phyloP scores from a whole-genome alignment of 2,329 filamentous ascomycete species.

The Pyrenophora graminea region DNA sequence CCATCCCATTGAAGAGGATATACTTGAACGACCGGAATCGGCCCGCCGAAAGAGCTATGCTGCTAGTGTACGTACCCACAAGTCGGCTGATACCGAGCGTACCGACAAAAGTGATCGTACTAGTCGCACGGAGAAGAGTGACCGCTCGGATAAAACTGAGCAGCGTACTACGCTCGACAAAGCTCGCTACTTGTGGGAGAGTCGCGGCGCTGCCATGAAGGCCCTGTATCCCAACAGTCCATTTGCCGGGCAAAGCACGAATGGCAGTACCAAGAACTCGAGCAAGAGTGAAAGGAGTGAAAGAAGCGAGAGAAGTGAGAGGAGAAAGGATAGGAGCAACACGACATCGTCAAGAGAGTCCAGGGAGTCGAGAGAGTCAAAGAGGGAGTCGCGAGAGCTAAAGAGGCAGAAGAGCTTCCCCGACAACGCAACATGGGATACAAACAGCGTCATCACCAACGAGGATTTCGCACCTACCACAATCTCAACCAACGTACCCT shows the following conservation, averaged over 20 bases:
- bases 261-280: conserved; percentile 22
- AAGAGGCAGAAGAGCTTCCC: conserved; percentile 18
- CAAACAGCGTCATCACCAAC: conserved; percentile 26
- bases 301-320: conserved; percentile 21
- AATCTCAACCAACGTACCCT: conserved; percentile 17
- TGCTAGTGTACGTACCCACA: conserved; percentile 28
- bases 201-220: conserved; percentile 46
- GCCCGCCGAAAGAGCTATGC: conserved; percentile 39
- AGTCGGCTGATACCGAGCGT: conserved; percentile 26
- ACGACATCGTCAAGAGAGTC: conserved; percentile 24
- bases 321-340: conserved; percentile 21
- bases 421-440: conserved; percentile 36
- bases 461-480: conserved; percentile 19
- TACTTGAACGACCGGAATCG: conserved; percentile 26
- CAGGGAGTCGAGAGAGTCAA: conserved; percentile 11
- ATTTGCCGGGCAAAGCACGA: conserved; percentile 21
- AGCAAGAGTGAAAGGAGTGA: conserved; percentile 16
- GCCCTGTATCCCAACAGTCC: conserved; percentile 43
- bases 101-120: conserved; percentile 26
- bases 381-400: conserved; percentile 11
- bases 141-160: conserved; percentile 26
- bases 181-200: conserved; percentile 41
- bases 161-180: conserved; percentile 17
- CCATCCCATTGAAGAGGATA: conserved; percentile 25
- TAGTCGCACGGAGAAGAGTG: conserved; percentile 22